These are phyloP conservation scores for Lachnellula suecica DNA, from an alignment of 2,329 filamentous ascomycete species.

Conservation along the genomic window DNA sequence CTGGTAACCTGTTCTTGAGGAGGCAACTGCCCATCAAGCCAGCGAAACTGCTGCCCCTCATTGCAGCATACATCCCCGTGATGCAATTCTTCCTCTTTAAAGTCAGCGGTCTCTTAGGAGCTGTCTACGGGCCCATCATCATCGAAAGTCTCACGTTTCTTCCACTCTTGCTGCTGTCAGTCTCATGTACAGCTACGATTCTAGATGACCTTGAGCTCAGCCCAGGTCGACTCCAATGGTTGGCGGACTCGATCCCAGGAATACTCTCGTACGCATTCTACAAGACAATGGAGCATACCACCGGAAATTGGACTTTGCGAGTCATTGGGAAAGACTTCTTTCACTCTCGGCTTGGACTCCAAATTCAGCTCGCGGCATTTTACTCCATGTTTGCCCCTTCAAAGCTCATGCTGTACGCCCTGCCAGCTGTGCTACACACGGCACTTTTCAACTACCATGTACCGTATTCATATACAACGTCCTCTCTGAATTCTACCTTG, in stretches of 20 bases:
- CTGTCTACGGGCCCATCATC: constrained; percentile 69
- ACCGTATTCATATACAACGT: constrained; percentile 57
- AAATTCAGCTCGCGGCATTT: constrained; percentile 62
- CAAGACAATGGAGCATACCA: constrained; percentile 39
- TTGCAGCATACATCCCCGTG: constrained; percentile 73
- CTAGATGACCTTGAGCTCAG: constrained; percentile 59
- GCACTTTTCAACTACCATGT: constrained; percentile 73
- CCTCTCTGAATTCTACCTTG: constrained; percentile 65
- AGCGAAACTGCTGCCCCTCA: constrained; percentile 61
- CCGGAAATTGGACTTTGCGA: constrained; percentile 40
- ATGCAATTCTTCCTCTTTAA: constrained; percentile 71
- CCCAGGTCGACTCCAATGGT: constrained; percentile 51
- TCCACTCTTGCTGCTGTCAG: constrained; percentile 63
- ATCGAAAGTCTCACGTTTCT: constrained; percentile 75
- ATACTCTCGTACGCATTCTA: constrained; percentile 67
- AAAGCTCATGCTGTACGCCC: constrained; percentile 60
- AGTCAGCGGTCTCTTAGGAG: constrained; percentile 65
- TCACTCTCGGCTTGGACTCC: constrained; percentile 70
- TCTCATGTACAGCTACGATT: constrained; percentile 61
- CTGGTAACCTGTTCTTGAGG: constrained; percentile 59
- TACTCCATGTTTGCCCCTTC: constrained; percentile 71
- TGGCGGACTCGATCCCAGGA: constrained; percentile 64
- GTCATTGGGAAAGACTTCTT: constrained; percentile 62
- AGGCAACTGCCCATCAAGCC: constrained; percentile 49
- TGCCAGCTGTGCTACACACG: constrained; percentile 74